A percentile compares a stretch with the other conserved stretches of the same genome.
phyloP scores from a whole-genome alignment of 208 protist species.

The Leishmania lainsoni region DNA sequence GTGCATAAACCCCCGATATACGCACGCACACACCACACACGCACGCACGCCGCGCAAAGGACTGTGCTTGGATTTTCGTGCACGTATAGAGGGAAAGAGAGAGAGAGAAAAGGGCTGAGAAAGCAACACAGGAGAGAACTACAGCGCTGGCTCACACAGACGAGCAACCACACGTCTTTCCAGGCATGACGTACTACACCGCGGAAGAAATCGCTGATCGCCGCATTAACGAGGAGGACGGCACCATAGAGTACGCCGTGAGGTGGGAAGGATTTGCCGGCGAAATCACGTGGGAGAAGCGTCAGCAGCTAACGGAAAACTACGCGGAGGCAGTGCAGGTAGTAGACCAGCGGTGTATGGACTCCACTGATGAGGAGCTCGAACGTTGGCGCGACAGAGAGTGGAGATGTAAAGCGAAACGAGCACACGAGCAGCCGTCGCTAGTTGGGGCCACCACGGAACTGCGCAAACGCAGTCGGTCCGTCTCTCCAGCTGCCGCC shows the following conservation, averaged over 20 bases:
- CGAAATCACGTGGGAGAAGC: conserved; percentile 64
- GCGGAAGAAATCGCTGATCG: conserved; percentile 45
- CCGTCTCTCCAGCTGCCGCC: not conserved
- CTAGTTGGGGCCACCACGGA: conserved; percentile 1
- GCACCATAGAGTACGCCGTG: conserved; percentile 68
- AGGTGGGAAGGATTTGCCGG: conserved; percentile 40
- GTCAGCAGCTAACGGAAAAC: conserved; percentile 36
- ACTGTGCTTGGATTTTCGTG: not conserved
- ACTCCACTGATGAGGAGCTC: conserved; percentile 33
- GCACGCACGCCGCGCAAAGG: too few relatives aligned
- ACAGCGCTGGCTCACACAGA: not conserved
- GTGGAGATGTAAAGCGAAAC: not conserved
- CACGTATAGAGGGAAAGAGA: not conserved
- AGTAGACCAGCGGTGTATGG: conserved; percentile 53
- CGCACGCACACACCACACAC: too few relatives aligned
- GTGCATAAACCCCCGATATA: not conserved
- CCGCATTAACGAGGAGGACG: conserved; percentile 50
- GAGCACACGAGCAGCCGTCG: not conserved
- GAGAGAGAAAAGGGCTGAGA: not conserved
- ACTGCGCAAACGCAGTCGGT: conserved; percentile 25
- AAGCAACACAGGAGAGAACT: not conserved
- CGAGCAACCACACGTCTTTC: not conserved
- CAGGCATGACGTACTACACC: conserved; percentile 41
- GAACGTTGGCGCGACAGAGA: conserved; percentile 31
- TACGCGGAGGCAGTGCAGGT: conserved; percentile 42